Conservation (phyloP, 2,329 filamentous ascomycete species). For the Rosellinia necatrix region DNA sequence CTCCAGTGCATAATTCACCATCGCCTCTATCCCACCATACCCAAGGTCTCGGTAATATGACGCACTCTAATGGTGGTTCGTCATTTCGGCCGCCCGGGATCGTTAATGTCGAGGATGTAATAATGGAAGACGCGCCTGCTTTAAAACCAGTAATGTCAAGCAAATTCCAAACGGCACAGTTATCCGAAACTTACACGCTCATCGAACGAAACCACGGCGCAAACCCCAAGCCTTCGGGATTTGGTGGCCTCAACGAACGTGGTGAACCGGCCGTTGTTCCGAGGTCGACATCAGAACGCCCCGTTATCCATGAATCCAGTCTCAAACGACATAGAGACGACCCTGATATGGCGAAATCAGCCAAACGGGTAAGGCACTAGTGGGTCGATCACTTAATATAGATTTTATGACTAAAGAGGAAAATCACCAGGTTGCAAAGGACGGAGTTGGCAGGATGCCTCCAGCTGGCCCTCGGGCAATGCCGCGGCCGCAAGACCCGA, state of each 20-base stretch:
- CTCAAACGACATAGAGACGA: conserved; percentile 37
- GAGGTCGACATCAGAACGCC: conserved; percentile 34
- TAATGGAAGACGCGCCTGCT: conserved; percentile 38
- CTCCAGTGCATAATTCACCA: conserved; percentile 6
- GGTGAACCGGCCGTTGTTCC: conserved; percentile 35
- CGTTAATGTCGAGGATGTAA: conserved; percentile 32
- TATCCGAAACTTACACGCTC: conserved; percentile 37
- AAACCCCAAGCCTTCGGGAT: conserved; percentile 21
- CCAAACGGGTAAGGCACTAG: conserved; percentile 36
- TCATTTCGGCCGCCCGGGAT: neutral
- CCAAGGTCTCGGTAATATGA: neutral
- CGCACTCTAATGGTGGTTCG: neutral
- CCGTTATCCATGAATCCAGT: conserved; percentile 39
- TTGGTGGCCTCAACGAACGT: conserved; percentile 39
- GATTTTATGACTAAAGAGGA: conserved; percentile 19
- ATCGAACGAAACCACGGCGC: conserved; percentile 29
- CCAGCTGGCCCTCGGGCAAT: conserved; percentile 36
- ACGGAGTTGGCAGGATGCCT: conserved; percentile 27
- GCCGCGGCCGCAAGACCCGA: conserved; percentile 37
- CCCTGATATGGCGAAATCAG: conserved; percentile 30
- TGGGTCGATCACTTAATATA: neutral
- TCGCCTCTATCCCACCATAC: conserved; percentile 2
- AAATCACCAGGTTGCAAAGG: conserved; percentile 31
- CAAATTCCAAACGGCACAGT: conserved; percentile 32
- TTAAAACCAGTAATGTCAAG: conserved; percentile 24